Conservation (phyloP, 306 rosid species). For the Sicyos edulis region DNA sequence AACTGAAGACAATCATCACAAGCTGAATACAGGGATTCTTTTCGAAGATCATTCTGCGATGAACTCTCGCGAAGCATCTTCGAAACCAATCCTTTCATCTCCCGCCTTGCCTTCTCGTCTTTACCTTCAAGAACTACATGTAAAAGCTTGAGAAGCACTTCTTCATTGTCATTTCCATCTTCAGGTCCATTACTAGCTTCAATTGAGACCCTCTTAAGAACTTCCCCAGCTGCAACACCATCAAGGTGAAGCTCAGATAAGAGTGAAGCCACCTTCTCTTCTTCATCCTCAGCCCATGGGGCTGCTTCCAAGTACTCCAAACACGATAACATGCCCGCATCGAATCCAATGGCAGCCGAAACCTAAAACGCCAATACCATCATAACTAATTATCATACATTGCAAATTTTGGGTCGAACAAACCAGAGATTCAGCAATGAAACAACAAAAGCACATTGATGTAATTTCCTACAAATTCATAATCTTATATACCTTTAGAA, state of each 20-base stretch:
- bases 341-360: conserved; percentile 89
- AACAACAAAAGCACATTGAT: neutral
- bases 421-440: conserved; percentile 7
- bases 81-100: conserved; percentile 83
- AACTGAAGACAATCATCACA: conserved; percentile 74
- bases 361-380: conserved; percentile 37
- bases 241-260: conserved; percentile 88
- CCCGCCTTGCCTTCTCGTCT: conserved; percentile 93
- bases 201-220: conserved; percentile 75
- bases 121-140: conserved; percentile 95
- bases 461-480: neutral
- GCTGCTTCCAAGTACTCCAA: conserved; percentile 97
- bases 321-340: conserved; percentile 88
- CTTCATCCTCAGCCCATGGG: conserved; percentile 97
- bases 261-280: conserved; percentile 87
- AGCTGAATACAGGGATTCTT: conserved; percentile 71
- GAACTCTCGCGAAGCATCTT: conserved; percentile 91
- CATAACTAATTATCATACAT: conserved; percentile 19
- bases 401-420: neutral
- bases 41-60: conserved; percentile 68
- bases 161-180: conserved; percentile 75
- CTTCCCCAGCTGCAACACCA: conserved; percentile 79
- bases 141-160: conserved; percentile 71
- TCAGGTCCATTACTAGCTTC: conserved; percentile 59
- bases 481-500: conserved; percentile 54